A percentile compares a stretch with the other conserved stretches of the same genome.
Conservation (phyloP, 768 basidiomycete genomes). For the Trametopsis cervina region DNA sequence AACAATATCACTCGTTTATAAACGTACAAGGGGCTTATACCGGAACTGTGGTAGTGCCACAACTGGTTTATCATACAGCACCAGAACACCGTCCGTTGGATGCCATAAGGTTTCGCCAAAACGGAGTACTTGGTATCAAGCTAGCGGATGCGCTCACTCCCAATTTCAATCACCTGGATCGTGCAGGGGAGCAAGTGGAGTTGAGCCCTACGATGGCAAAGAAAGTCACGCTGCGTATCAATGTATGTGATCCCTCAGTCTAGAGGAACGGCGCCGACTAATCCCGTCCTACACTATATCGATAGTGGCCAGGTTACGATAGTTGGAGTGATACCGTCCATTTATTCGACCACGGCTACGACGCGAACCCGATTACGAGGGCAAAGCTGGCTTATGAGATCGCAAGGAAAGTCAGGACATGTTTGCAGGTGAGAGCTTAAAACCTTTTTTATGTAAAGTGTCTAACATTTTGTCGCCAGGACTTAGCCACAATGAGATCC, state of each 20-base stretch:
- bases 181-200: too few species aligned
- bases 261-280: neutral
- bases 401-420: neutral
- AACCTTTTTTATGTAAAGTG: constrained; percentile 5
- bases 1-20: too few species aligned
- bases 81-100: neutral
- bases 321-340: neutral
- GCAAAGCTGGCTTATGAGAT: constrained; percentile 6
- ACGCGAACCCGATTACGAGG: neutral
- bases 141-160: neutral
- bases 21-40: too few species aligned
- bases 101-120: constrained; percentile 4
- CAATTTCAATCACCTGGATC: neutral
- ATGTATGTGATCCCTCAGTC: neutral
- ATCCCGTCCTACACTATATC: neutral
- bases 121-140: constrained; percentile 4
- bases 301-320: constrained; percentile 12
- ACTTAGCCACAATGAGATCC: too few species aligned
- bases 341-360: constrained; percentile 1
- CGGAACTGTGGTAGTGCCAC: too few species aligned
- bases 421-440: constrained; percentile 9
- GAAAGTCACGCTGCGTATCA: constrained; percentile 8
- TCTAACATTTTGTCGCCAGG: neutral
- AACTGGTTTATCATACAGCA: neutral
- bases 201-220: too few species aligned